Base-by-base conservation (phyloP, 2,329 filamentous ascomycete genomes). In the Trichoderma sp. region DNA sequence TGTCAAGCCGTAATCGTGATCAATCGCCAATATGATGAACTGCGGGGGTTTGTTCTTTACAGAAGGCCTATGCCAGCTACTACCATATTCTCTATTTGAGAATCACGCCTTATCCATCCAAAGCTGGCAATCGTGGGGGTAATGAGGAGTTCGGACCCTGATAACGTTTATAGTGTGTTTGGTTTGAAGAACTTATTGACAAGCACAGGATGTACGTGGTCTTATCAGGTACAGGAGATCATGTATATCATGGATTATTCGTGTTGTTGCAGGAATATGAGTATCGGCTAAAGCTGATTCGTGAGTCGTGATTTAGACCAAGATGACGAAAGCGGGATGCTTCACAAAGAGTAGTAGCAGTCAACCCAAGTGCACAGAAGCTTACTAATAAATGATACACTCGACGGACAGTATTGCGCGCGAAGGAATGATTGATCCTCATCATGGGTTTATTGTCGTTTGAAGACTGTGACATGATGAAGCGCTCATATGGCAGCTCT, bases 321-420 rank as follows among this genome's bases (percentile, higher is more conserved):
- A 56, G 51, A 63, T 63, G 61, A 56, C 61, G 61, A 52, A 48
- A 62, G 59, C 59, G 48, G 39, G 59, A 52, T 62, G 48, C 48
- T 52, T 52, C 47, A 41, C 15, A 24, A 10, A 5, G 50, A 52
- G 34, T 30, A 52, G 34, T 30, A 7, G 55, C 24, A 44, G 0
- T 3, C 39, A 7, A 17, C 34, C 14, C 50, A 39, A 54, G 19
- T 34, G 26, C 12, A 5, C 10, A 19, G 41, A 7, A 9, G 48
- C 50, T 54, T 44, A 62, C 39, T 62, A 62, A 62, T 51, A n/a
- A 14, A n/a, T 34, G 24, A 21, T 28, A 21, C 47, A 43, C 17
- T 19, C 26, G 17, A 44, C 5, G 9, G 19, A 4, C 34, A 4
- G 10, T n/a, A 30, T 44, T 52, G 24, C 34, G 28, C 30, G 21